Evolutionary conservation across 2,329 filamentous ascomycete genomes (phyloP), one percentile per base, ranked within the genome.

Genomic region (Ascochyta lentis): DNA sequence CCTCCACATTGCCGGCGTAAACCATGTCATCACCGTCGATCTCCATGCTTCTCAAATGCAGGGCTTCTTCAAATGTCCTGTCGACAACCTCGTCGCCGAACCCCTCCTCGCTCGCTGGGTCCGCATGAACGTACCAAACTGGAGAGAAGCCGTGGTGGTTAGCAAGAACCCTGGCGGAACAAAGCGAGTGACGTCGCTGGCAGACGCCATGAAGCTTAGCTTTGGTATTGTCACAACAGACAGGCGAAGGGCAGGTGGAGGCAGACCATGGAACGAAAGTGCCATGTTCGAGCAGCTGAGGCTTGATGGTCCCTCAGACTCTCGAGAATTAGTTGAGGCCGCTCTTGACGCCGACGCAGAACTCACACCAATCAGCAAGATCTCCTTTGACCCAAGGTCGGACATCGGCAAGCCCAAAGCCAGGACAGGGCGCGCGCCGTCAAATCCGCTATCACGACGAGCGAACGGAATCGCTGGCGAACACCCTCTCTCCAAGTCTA

Each of bases 121-220:
- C 69, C 89, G 89, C 58, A 86, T 89, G 75, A 95, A 97, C 72
- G 89, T 99, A 35, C 83, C 86, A 13, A 86, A 90, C 62, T 99
- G 95, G 95, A 86, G 83, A 59, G 89, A 97, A 65, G 92, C 92
- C 9, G 95, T 99, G 6, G 93, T 97, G 15, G 95, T 99, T 22
- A 98, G 94, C 72, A 99, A 99, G 81, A 99, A 99, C 72, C 91
- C 95, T 1, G 95, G 95, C 52, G 95, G 95, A 55, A 98, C 95
- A 44, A 99, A 99, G 81, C 86, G 95, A 63, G 95, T 98, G 35
- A 99, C 95, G 13, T 97, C 94, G 26, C 82, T 99, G 50, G 95
- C 95, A 58, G 95, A 99, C 79, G 92, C 92, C 2, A 79, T 99
- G 66, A 98, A 98, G 82, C 85, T 99, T 66, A 98, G 96, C 80